These are phyloP conservation scores for Monosporascus sp. DNA, from an alignment of 2,329 filamentous ascomycete species.

Conservation along the genomic window DNA sequence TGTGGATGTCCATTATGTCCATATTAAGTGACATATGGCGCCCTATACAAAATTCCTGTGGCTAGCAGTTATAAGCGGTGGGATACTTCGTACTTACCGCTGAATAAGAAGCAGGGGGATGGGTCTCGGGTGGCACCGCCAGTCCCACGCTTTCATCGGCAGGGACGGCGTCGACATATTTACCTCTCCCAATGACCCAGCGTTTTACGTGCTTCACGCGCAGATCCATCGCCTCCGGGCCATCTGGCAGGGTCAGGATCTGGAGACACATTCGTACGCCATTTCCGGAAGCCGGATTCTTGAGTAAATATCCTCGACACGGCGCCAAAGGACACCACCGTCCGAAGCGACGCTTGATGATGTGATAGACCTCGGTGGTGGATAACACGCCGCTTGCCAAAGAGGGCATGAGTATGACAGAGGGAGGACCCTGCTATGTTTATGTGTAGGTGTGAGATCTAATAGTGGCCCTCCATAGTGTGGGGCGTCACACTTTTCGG, in stretches of 20 bases:
- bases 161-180: background rate
- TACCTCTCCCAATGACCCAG: background rate
- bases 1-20: no score
- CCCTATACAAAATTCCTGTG: no score
- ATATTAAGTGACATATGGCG: no score
- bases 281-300: background rate
- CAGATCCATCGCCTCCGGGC: background rate
- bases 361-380: conserved; percentile 10
- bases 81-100: no score
- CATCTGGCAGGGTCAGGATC: background rate
- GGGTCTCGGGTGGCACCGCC: background rate
- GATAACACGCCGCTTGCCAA: conserved; percentile 8
- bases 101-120: conserved; percentile 1
- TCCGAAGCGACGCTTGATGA: conserved; percentile 1
- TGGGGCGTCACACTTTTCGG: no score
- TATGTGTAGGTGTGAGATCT: conserved; percentile 5
- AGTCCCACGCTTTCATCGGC: background rate
- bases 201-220: background rate
- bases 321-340: background rate
- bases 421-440: conserved; percentile 11
- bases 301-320: background rate
- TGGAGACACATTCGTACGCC: background rate
- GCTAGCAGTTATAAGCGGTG: no score
- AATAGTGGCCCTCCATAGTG: no score
- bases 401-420: conserved; percentile 13